Conservation (phyloP, 2,329 filamentous ascomycete species). For the Fusarium miscanthi region DNA sequence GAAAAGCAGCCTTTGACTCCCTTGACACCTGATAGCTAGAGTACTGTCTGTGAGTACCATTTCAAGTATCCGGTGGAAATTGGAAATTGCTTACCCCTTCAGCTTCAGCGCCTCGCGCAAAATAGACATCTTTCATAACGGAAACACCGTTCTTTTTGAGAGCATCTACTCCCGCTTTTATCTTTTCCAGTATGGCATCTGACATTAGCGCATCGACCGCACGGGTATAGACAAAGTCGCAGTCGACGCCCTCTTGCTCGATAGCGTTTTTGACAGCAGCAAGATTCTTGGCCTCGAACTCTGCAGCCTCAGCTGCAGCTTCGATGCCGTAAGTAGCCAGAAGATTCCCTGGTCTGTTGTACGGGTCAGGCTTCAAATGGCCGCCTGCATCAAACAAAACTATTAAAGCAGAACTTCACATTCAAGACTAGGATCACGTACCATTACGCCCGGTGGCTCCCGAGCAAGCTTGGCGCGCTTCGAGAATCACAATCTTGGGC, state of each 20-base stretch:
- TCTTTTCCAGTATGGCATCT: background rate
- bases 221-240: conserved; percentile 4
- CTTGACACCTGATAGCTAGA: background rate
- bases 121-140: background rate
- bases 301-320: background rate
- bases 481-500: background rate
- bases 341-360: background rate
- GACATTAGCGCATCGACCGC: background rate
- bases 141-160: background rate
- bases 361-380: background rate
- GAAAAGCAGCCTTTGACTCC: background rate
- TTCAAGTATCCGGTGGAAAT: rapidly evolving
- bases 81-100: background rate
- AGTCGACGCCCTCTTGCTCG: background rate
- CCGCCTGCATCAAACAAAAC: background rate
- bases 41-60: rapidly evolving
- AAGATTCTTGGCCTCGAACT: conserved; percentile 5
- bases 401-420: background rate
- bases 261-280: background rate
- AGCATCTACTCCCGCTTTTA: background rate
- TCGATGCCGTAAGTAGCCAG: background rate
- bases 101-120: background rate
- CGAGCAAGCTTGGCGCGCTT: conserved; percentile 4
- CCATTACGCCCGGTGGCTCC: conserved; percentile 4
- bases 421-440: rapidly evolving